Evolutionary conservation across 2,329 filamentous ascomycete species (phyloP), one percentile per base, ranked within the genome.

Genomic region (Westerdykella aurantiaca): DNA sequence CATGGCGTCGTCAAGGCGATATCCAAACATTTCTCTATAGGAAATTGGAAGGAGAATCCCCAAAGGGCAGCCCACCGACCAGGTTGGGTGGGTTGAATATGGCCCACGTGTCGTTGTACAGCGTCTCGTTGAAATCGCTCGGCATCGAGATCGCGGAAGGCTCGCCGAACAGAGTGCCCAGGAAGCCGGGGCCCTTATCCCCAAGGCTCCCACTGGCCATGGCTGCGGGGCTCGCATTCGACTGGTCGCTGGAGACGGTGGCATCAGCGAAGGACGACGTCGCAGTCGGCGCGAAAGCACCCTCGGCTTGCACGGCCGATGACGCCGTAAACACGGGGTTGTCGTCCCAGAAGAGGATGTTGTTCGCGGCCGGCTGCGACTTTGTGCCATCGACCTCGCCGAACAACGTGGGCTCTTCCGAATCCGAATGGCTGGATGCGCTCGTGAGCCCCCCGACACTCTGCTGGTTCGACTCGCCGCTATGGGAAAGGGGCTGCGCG

Each of bases 401-500:
- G 31, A 66, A 63, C 11, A 60, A 47, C 10, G 51, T 49, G 14
- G 59, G 53, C 18, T 69, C 68, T 29, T 64, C 67, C 39, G 66
- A 57, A 39, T 70, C 67, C 12, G 68, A 69, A 31, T 69, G 67
- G 14, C 61, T 56, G 16, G 68, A 69, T 17, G 65, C 61, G 18
- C 58, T 60, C n/a, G 67, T 68, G 6, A 70, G 60, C 22, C 65
- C 66, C 22, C 67, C 67, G 12, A 58, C 60, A 47, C 67, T 69
- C 37, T 64, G 60, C 39, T 63, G 41, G 31, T 48, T 67, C 0
- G 67, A 69, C 46, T 70, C 67, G 18, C 67, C 67, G 42, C 66
- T 69, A 37, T 69, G 64, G 9, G 67, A 70, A 12, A 66, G 61
- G 2, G 66, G 66, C 48, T 69, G 65, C 2, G 60, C 46, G 43